phyloP scores from a whole-genome alignment of 768 basidiomycete genomes.

The Asterophora lycoperdoides region DNA sequence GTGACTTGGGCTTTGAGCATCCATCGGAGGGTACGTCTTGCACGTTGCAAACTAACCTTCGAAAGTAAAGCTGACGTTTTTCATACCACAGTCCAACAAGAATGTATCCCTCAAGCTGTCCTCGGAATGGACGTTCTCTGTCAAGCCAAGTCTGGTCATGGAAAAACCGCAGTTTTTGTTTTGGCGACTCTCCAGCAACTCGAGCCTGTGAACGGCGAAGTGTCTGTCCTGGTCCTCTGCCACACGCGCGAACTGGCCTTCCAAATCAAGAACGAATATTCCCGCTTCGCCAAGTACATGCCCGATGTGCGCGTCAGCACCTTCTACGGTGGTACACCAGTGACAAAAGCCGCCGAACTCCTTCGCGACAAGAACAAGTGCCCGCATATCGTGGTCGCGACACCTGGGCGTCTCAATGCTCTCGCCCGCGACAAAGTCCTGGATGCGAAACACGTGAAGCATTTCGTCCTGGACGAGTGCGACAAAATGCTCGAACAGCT shows the following conservation, averaged over 20 bases:
- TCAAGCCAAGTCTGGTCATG: conserved; percentile 98
- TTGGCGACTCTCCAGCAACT: conserved; percentile 96
- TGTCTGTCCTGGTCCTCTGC: conserved; percentile 95
- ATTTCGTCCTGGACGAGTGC: conserved; percentile 99
- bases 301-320: conserved; percentile 96
- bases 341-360: conserved; percentile 88
- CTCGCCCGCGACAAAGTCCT: conserved; percentile 92
- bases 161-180: conserved; percentile 99
- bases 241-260: conserved; percentile 99
- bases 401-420: conserved; percentile 95
- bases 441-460: conserved; percentile 95
- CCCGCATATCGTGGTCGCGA: conserved; percentile 98
- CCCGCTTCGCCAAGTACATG: conserved; percentile 99
- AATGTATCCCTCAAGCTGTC: conserved; percentile 99
- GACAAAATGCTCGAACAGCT: conserved; percentile 99
- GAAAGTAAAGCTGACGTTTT: not conserved
- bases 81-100: conserved; percentile 81
- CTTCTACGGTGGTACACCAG: conserved; percentile 96
- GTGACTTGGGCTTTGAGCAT: conserved; percentile 99
- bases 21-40: conserved; percentile 88
- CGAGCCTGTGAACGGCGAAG: conserved; percentile 97
- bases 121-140: conserved; percentile 99
- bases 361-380: conserved; percentile 96
- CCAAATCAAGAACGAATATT: conserved; percentile 99
- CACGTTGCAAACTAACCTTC: not conserved